Base-by-base conservation (phyloP, 352 stramenopile species). In the Saprolegnia parasitica region DNA sequence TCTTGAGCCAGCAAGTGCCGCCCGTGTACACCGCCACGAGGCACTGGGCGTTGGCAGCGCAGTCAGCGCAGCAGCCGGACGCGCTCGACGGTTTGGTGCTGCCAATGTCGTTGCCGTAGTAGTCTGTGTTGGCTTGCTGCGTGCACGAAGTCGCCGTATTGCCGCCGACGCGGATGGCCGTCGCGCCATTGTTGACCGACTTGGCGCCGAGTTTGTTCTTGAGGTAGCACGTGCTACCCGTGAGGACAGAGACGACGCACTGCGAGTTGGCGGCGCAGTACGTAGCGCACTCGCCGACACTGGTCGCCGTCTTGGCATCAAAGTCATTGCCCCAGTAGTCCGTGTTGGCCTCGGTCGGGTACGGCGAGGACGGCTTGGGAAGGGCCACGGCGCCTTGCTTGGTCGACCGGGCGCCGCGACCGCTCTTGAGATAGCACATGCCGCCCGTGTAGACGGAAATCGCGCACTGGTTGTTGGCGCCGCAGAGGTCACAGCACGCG, bases 321-420 rank as follows among this genome's bases (percentile, higher is more conserved):
- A 68, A 61, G 29, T 68, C 62, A 1, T 68, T 68, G 45, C 62
- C 62, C 1, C 26, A 61, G 62, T 68, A 68, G 35, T 68, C 62
- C 5, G 62, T 61, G 32, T 68, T 61, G 62, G 26, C 18, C 35
- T 68, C 21, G 20, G 35, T 40, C 2, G 29, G 8, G 15, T 16
- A 61, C 24, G 11, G 24, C 24, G 16, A 18, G 13, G 24, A 21
- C 24, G 52, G 52, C 24, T 60, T 60, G 20, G 29, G 23, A 21
- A 52, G 18, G 9, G 49, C 63, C 13, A 21, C 6, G 10, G 63
- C 63, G 10, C 63, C 63, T 8, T 9, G 15, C 35, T 61, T 24
- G 26, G 32, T 54, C 21, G 45, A 58, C 23, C 39, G 21, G n/a
- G 18, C n/a, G 21, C 50, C 63, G 13, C 23, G 20, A 5, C 29